Evolutionary conservation across 768 basidiomycete species (phyloP), one percentile per base, ranked within the genome.

Genomic region (Tremella yokohamensis): DNA sequence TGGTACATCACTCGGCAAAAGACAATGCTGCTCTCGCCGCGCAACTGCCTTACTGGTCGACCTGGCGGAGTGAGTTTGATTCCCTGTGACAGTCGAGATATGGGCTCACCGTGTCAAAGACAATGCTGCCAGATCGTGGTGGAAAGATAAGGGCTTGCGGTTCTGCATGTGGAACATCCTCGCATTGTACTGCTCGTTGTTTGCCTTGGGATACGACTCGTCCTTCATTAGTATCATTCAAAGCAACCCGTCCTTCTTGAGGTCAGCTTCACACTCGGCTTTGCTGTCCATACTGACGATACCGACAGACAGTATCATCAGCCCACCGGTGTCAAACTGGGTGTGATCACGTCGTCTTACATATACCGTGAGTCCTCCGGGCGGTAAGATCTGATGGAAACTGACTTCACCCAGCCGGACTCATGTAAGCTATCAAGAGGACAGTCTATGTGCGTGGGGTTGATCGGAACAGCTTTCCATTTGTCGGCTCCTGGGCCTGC

Each of bases 281-380:
- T 34, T 11, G 29, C 11, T 6, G 29, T 6, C 29, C 29, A 34
- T 11, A 11, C 29, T 34, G 11, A 34, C 29, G 29, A 34, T 11
- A 34, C 29, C 29, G 11, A 34, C 29, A 34, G 29, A 34, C 60
- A 63, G 56, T 69, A 69, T 51, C 40, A 60, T 24, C 18, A 58
- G 44, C 70, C 70, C 1, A 22, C 53, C 2, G 70, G 70, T 1
- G 58, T 57, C 9, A 50, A 55, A 1, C 56, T 72, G 1, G 70
- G 70, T 1, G 16, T 69, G 15, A 62, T 70, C 58, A 56, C 58
- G 0, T 65, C 71, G 9, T 49, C 63, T 1, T 59, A 54, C 49
- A 50, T 53, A 16, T 63, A 34, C 29, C 29, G 29, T 34, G 29
- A 34, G 29, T 34, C 29, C 6, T 34, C 29, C 11, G 6, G 4